phyloP scores from a whole-genome alignment of 2,329 filamentous ascomycete genomes.

The Colletotrichum liriopes region DNA sequence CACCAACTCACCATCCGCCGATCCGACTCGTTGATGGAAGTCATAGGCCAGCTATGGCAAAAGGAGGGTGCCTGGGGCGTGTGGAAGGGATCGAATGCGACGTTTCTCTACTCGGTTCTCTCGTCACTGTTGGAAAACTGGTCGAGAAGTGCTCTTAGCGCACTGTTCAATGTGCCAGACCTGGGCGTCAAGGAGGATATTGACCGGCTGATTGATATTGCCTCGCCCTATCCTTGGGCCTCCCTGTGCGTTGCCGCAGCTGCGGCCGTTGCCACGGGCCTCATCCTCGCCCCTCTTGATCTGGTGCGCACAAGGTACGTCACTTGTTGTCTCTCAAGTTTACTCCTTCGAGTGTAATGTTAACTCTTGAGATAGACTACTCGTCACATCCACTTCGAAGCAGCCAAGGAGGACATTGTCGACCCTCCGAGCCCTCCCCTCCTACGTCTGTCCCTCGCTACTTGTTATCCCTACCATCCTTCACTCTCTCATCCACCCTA shows the following conservation, averaged over 20 bases:
- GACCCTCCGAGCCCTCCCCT: conserved; percentile 84
- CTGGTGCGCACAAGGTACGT: conserved; percentile 84
- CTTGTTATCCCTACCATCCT: conserved; percentile 89
- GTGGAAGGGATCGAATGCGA: conserved; percentile 94
- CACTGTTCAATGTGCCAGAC: conserved; percentile 91
- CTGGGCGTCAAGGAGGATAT: conserved; percentile 82
- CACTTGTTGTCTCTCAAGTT: background rate
- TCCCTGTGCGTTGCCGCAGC: conserved; percentile 81
- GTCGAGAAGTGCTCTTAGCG: conserved; percentile 90
- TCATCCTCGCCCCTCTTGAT: conserved; percentile 89
- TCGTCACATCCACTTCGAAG: conserved; percentile 85
- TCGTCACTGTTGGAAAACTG: conserved; percentile 92
- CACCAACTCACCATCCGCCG: conserved; percentile 81
- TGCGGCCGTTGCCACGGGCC: conserved; percentile 79
- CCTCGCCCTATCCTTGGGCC: conserved; percentile 85
- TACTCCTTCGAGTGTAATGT: conserved; percentile 30
- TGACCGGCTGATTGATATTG: conserved; percentile 80
- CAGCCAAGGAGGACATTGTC: conserved; percentile 84
- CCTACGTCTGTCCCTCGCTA: conserved; percentile 78
- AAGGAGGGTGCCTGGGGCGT: conserved; percentile 92
- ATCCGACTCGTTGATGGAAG: conserved; percentile 86
- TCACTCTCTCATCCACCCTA: conserved; percentile 86
- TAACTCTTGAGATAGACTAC: conserved; percentile 69
- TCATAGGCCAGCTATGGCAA: conserved; percentile 89
- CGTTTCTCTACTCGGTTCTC: conserved; percentile 91